phyloP scores from a whole-genome alignment of 306 rosid species.

The Urtica urens region DNA sequence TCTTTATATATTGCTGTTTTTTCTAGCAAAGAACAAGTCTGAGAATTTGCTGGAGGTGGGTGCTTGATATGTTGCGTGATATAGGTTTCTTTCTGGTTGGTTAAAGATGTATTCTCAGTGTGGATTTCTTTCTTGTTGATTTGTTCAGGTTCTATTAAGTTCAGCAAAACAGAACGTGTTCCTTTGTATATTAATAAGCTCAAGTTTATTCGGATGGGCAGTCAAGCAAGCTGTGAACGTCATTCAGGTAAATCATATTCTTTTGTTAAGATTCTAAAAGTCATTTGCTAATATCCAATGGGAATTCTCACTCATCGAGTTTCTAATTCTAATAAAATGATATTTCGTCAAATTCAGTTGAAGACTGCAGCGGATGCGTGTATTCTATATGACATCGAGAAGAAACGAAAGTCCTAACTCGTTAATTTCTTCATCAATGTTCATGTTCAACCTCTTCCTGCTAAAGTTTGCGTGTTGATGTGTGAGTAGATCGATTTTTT shows the following conservation, averaged over 20 bases:
- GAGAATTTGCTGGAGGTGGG: constrained; percentile 67
- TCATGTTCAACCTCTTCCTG: too few relatives aligned
- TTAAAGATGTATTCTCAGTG: constrained; percentile 5
- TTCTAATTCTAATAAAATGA: too few relatives aligned
- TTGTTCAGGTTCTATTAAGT: constrained; percentile 50
- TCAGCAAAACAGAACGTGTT: constrained; percentile 34
- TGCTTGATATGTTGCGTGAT: constrained; percentile 4
- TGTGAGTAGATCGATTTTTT: too few relatives aligned
- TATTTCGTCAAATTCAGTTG: constrained; percentile 73
- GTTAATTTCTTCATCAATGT: too few relatives aligned
- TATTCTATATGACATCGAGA: constrained; percentile 56
- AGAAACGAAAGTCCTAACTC: constrained; percentile 45
- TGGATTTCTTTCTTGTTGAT: background rate
- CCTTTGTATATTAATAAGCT: constrained; percentile 40
- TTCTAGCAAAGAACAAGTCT: constrained; percentile 49
- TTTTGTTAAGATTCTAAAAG: too few relatives aligned
- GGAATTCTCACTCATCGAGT: too few relatives aligned
- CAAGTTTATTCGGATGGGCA: constrained; percentile 80
- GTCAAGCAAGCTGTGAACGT: constrained; percentile 76
- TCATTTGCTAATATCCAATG: background rate
- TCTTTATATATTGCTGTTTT: constrained; percentile 71
- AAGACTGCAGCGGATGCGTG: constrained; percentile 79
- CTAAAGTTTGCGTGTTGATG: too few relatives aligned
- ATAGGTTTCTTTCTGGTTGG: constrained; percentile 4
- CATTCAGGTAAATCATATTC: constrained; percentile 55